Evolutionary conservation across 2,329 filamentous ascomycete genomes (phyloP).

Genomic region (Hymenoscyphus occultus): DNA sequence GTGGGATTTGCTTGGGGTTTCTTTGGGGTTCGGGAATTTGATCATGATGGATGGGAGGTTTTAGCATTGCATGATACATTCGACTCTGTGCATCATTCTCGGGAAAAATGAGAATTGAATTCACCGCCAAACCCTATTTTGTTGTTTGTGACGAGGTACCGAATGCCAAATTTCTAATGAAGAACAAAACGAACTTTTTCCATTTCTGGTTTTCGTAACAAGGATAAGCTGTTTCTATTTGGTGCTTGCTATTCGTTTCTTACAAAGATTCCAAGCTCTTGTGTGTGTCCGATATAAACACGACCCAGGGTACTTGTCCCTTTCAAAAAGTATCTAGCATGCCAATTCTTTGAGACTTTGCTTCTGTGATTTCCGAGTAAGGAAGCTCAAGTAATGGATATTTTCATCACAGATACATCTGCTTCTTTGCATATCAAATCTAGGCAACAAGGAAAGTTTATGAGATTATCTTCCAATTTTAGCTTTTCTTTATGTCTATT

Average conservation of each 20-base stretch:
- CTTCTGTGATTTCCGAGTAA: no score
- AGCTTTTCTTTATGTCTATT: no score
- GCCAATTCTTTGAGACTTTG: no score
- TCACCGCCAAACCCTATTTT: slow-evolving; percentile 19
- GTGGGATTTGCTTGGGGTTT: slow-evolving; percentile 34
- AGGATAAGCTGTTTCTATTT: not conserved
- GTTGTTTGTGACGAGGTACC: slow-evolving; percentile 1
- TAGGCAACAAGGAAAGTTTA: no score
- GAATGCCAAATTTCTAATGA: slow-evolving; percentile 1
- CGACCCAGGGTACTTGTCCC: no score
- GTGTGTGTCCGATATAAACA: no score
- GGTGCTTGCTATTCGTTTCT: not conserved
- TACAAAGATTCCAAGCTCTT: not conserved
- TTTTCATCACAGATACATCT: no score
- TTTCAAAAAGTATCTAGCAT: no score
- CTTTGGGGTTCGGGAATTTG: slow-evolving; percentile 31
- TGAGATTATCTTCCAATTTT: no score
- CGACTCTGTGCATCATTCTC: slow-evolving; percentile 33
- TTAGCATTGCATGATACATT: slow-evolving; percentile 37
- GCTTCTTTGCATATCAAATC: no score
- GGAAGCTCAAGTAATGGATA: no score
- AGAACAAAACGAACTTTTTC: slow-evolving; percentile 7
- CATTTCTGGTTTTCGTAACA: no score
- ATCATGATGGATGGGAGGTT: slow-evolving; percentile 29
- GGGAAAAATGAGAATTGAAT: slow-evolving; percentile 33